Evolutionary conservation across 2,329 filamentous ascomycete genomes (phyloP), one percentile per base, ranked within the genome.

Genomic region (Didymella pomorum): DNA sequence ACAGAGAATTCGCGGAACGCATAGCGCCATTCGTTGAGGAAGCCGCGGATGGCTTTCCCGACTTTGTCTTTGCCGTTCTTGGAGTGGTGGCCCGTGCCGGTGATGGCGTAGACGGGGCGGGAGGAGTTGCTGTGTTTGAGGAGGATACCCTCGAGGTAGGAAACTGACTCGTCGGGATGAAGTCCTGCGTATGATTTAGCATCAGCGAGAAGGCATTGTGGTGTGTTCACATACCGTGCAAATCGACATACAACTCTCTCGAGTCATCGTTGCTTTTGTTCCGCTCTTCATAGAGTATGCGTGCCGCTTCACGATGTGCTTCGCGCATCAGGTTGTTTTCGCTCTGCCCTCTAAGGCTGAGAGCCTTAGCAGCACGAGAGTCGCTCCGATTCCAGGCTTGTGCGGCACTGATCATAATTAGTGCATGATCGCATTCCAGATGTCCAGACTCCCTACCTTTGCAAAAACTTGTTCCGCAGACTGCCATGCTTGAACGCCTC

Each of bases 21-120:
- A 74, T 97, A 99, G 62, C 92, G 87, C 93, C 93, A 97, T 75
- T 98, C 94, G 73, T 94, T 96, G 54, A 99, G 81, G 80, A 96
- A 98, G 66, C 86, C 87, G 53, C 95, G 89, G 62, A 98, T 89
- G 1, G 93, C 93, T 79, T 96, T 97, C 73, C 94, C 94, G 33
- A 99, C 92, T 79, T 99, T 99, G 79, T 99, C 95, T 77, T 98
- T 98, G 70, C 95, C 94, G 73, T 97, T 97, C 82, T 98, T 98
- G 76, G 92, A 96, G 79, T 99, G 95, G 72, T 98, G 93, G 3
- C 94, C 95, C 1, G 94, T 98, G 43, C 95, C 95, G 1, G 93
- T 97, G 75, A 99, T 98, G 66, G 93, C 93, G 75, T 98, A 99
- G 41, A 99, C 86, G 2, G 94, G 91, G 21, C 88, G 85, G 5